Base-by-base conservation (phyloP, 805 yeast species). In the Candida ponderosae region DNA sequence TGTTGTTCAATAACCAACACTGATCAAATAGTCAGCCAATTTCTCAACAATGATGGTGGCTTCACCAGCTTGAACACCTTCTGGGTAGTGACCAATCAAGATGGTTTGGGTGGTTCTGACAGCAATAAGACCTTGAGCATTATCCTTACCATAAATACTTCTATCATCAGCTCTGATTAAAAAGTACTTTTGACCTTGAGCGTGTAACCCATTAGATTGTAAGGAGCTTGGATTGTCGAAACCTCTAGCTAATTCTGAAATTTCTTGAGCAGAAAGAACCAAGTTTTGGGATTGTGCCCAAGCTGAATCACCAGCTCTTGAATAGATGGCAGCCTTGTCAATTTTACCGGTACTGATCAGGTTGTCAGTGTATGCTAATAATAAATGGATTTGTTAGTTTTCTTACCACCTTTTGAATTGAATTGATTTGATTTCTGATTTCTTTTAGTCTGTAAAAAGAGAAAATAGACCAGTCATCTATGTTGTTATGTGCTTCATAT, bases 81-180 rank as follows among this genome's bases (percentile, higher is more conserved):
- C 76, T 14, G 95, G 93, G 59, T 93, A 93, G 62, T 93, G 97
- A n/a, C 93, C 96, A 51, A 93, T 66, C 56, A 93, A 65, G 40
- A 93, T 78, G 23, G 97, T 88, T 65, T 90, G 97, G 57, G 79
- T 85, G 39, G 97, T 88, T 72, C 95, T 84, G 33, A 90, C 97
- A 47, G 86, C 81, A 46, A 93, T 65, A 38, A 90, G 72, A 51
- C 98, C 98, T 51, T 81, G 84, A 43, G 81, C 88, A 35, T 83
- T 95, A 52, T 75, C 78, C 62, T 90, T 90, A 47, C 96, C 97
- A 60, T 93, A 90, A 51, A 93, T 84, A 41, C 95, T 82, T 64
- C 97, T 79, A 35, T 81, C 90, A 56, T 90, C 97, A 13, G 96
- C 95, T 53, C 79, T 79, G 51, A 93, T 72, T 47, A 87, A 66